A percentile compares a stretch with the other conserved stretches of the same genome.
Conservation (phyloP, 140 eudicot species). For the Erigeron philadelphicus region DNA sequence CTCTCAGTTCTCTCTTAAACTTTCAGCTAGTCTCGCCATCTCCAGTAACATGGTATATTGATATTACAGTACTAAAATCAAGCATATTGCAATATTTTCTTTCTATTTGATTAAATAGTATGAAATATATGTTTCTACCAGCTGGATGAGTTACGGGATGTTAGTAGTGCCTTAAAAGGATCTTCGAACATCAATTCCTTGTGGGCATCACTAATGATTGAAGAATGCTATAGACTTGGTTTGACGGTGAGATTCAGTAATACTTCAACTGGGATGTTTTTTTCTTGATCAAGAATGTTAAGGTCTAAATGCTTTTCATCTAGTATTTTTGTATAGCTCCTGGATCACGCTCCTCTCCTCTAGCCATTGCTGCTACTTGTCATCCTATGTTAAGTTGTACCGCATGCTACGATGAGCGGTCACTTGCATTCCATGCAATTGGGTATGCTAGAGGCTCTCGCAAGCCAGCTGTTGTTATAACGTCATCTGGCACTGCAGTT, state of each 20-base stretch:
- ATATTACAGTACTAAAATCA: not conserved
- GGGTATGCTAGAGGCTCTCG: conserved; percentile 86
- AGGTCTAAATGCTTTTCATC: conserved; percentile 34
- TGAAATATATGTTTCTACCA: conserved; percentile 12
- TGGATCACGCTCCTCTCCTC: conserved; percentile 96
- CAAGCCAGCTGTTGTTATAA: conserved; percentile 83
- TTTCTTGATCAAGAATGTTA: not conserved
- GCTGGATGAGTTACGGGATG: conserved; percentile 32
- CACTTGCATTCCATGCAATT: conserved; percentile 90
- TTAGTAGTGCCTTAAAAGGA: conserved; percentile 30
- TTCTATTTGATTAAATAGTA: too few species aligned
- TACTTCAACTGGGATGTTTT: not conserved
- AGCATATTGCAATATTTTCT: too few species aligned
- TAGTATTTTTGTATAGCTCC: conserved; percentile 98
- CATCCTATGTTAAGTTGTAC: conserved; percentile 71
- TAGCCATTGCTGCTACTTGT: conserved; percentile 88
- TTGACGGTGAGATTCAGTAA: conserved; percentile 65
- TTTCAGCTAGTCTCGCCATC: conserved; percentile 51
- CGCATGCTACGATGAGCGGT: conserved; percentile 81
- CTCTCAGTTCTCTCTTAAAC: conserved; percentile 56
- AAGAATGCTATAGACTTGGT: conserved; percentile 96
- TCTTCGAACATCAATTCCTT: conserved; percentile 70
- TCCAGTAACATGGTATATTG: conserved; percentile 65
- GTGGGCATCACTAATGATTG: conserved; percentile 93
- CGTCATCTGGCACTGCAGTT: conserved; percentile 97